Base-by-base conservation (phyloP, 2,329 filamentous ascomycete genomes). In the Emmonsiellopsis sp. region DNA sequence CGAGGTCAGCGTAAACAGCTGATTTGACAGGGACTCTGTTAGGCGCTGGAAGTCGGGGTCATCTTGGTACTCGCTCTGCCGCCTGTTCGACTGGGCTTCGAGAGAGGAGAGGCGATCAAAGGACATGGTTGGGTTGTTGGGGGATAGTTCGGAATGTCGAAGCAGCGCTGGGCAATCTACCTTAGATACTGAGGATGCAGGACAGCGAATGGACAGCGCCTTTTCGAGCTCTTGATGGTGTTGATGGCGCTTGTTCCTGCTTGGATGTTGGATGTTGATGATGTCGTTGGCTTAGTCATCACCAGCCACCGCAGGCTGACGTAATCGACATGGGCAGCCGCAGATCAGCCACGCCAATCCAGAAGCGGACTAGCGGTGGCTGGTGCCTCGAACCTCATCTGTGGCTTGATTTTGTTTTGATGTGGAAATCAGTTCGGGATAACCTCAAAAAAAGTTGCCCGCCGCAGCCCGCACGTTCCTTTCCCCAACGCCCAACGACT, bases 11-110 rank as follows among this genome's bases (percentile, higher is more conserved):
- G 85, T 84, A 74, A 96, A 95, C 49, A 98, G 80, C 69, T 92
- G 87, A 70, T 88, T 87, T 71, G 88, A 94, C 56, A 97, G 81
- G 55, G 86, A 80, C 65, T 88, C 84, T 57, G 91, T 88, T 62
- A 95, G 81, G 55, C 82, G 79, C 65, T 88, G 82, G 78, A 97
- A 98, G 59, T 90, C 90, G 50, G 93, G 93, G 68, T 97, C 89
- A 73, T 98, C 93, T 65, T 81, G 79, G 74, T 95, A 98, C 63
- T 87, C 86, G 68, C 86, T 83, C 56, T 82, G 77, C 58, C 83
- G 81, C 57, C 87, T 78, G 33, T 83, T 84, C 42, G 83, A 82
- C 71, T 87, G 86, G 60, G 91, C 84, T 76, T 97, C 92, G 61
- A 96, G 78, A 57, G 82, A 86, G 53, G 87, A 87, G 58, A 93